Evolutionary conservation across 2,329 filamentous ascomycete species (phyloP).

Genomic region (Phialophora chinensis): DNA sequence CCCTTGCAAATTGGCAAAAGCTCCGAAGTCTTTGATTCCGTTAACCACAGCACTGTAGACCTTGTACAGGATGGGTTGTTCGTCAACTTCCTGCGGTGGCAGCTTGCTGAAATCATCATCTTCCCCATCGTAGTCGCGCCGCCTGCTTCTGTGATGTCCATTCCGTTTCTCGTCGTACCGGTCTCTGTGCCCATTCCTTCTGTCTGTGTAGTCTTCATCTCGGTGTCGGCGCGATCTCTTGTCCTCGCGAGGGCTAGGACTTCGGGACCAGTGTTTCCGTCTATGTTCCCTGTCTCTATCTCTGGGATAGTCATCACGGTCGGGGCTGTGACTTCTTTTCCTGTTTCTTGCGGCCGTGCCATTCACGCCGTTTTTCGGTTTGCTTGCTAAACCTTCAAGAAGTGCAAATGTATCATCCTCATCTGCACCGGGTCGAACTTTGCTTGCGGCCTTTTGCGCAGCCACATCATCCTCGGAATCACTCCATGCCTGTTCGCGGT

Average conservation of each 20-base stretch:
- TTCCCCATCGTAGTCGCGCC: conserved; percentile 53
- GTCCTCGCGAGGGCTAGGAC: conserved; percentile 55
- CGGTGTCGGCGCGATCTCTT: conserved; percentile 46
- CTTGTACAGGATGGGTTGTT: conserved; percentile 80
- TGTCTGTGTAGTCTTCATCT: conserved; percentile 56
- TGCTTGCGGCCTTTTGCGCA: conserved; percentile 40
- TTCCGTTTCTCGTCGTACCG: conserved; percentile 41
- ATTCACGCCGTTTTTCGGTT: conserved; percentile 54
- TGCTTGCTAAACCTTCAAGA: conserved; percentile 82
- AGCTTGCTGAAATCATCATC: conserved; percentile 66
- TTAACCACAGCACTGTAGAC: conserved; percentile 89
- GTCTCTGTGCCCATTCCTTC: conserved; percentile 27
- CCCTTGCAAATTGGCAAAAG: conserved; percentile 88
- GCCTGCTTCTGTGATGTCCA: conserved; percentile 48
- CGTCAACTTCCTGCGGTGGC: conserved; percentile 77
- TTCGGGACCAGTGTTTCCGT: conserved; percentile 58
- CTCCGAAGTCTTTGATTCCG: conserved; percentile 92
- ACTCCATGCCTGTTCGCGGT: conserved; percentile 67
- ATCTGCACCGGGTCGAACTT: conserved; percentile 41
- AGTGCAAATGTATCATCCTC: conserved; percentile 93
- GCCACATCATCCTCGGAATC: conserved; percentile 53
- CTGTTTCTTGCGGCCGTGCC: conserved; percentile 49
- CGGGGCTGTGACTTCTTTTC: conserved; percentile 62
- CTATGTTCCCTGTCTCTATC: conserved; percentile 53
- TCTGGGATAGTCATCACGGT: conserved; percentile 57